Evolutionary conservation across 805 yeast genomes (phyloP), one percentile per base, ranked within the genome.

Genomic region (Candida germanica): DNA sequence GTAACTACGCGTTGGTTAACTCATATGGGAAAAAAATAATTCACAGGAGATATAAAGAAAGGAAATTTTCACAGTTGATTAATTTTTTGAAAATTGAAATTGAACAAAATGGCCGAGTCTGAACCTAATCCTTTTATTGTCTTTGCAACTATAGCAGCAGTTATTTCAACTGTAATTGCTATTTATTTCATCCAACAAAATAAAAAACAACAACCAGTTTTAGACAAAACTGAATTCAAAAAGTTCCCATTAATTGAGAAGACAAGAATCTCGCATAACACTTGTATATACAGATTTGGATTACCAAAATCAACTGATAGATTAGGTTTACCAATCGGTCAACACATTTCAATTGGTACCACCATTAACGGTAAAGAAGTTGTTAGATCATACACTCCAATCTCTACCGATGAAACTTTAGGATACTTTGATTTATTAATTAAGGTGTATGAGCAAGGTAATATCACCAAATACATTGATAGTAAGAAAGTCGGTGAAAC

Each of bases 291-390:
- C 66, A 77, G 89, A 54, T 87, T 91, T 55, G 86, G 82, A 9
- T 74, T 91, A 49, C 96, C 96, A 35, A 71, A 75, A 44, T 71
- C 80, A 24, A 71, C 77, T 35, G 88, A 85, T 56, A 69, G 79
- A 30, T 73, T 91, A 44, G 96, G 96, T 7, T 73, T 91, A 46
- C 96, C 96, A 38, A 82, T 87, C 53, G 98, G 98, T 36, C 97
- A 91, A 66, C 97, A 91, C 59, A 82, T 91, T 55, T 76, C 87
- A 29, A 79, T 89, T 50, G 77, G 77, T 14, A 91, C 94, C 13
- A 67, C 61, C 28, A 81, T 88, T 51, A 75, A 79, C 49, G 96
- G 83, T 37, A 85, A 85, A 64, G 89, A 83, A 51, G 71, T 87
- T 34, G 77, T 83, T 35, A 77, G 96, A 63, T 84, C 94, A 4